Evolutionary conservation across 257 asterid species (phyloP), one percentile per base, ranked within the genome.

Genomic region (Lycium ferocissimum): DNA sequence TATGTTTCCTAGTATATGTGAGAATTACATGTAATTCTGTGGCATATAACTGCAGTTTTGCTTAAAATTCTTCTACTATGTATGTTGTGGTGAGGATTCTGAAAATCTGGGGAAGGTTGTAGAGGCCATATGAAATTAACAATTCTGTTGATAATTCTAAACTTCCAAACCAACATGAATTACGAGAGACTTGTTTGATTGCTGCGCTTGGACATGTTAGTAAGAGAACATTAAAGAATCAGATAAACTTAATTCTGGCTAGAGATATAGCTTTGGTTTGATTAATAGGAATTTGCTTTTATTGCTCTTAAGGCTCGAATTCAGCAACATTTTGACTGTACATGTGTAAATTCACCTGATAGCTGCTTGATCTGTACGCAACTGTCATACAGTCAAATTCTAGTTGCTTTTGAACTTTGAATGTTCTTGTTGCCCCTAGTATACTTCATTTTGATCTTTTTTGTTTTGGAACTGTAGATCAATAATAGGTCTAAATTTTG

Each of bases 371-470:
- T 18, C 8, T 58, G 26, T 59, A 18, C 14, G 71, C 71, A 63
- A 63, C 40, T 63, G 37, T 63, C 71, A 9, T 63, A 26, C 40
- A 51, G 22, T 22, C 22, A 49, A 12, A 49, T 22, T 47, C 13
- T 75, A 6, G 81, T 22, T 11, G 43, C 20, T 75, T 20, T 10
- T 72, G 57, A 43, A n/a, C 58, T 73, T 73, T 47, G 43, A 73
- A 73, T 73, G 6, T 47, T 75, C 45, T 75, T 75, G 81, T 75
- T 49, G 40, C 62, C 20, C 20, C 49, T 49, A 12, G 81, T 20
- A 75, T 49, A 47, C 81, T 20, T 13, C 20, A 47, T 75, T 75
- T 45, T 49, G 20, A 75, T 76, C 20, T 75, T 75, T 20, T 13
- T 2, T 49, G 12, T 47, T 75, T 47, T 49, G 22, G 6, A 75